These are phyloP conservation scores for Cornus florida DNA, from an alignment of 148 eudicot species.

Conservation along the genomic window DNA sequence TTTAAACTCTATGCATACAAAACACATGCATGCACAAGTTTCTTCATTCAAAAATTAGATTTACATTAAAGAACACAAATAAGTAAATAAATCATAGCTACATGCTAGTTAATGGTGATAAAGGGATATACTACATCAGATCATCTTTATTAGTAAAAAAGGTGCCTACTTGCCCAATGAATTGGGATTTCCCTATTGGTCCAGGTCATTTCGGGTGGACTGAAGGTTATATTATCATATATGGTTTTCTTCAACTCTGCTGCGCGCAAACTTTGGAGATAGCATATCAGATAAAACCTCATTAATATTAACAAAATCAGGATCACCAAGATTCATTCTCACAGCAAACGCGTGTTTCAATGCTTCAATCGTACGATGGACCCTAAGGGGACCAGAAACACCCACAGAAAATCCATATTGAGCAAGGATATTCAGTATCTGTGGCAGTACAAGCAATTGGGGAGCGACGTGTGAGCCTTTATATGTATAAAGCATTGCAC, in stretches of 20 bases:
- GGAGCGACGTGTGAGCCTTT: background rate
- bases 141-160: background rate
- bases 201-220: no score
- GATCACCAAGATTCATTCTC: conserved; percentile 46
- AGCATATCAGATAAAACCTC: conserved; percentile 34
- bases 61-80: no score
- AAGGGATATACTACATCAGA: no score
- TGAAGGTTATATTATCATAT: conserved; percentile 42
- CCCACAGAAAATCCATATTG: conserved; percentile 24
- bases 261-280: conserved; percentile 39
- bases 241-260: conserved; percentile 32
- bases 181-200: no score
- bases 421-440: conserved; percentile 48
- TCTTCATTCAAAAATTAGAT: no score
- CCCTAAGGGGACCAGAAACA: conserved; percentile 21
- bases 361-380: conserved; percentile 46
- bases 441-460: background rate
- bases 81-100: no score
- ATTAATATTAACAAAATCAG: conserved; percentile 34
- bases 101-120: no score
- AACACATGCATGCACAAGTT: no score
- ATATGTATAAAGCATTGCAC: background rate
- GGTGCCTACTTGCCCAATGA: no score
- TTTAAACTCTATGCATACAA: no score
- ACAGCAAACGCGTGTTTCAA: conserved; percentile 43